Evolutionary conservation across 2,329 filamentous ascomycete genomes (phyloP).

Genomic region (Claviceps sp.): DNA sequence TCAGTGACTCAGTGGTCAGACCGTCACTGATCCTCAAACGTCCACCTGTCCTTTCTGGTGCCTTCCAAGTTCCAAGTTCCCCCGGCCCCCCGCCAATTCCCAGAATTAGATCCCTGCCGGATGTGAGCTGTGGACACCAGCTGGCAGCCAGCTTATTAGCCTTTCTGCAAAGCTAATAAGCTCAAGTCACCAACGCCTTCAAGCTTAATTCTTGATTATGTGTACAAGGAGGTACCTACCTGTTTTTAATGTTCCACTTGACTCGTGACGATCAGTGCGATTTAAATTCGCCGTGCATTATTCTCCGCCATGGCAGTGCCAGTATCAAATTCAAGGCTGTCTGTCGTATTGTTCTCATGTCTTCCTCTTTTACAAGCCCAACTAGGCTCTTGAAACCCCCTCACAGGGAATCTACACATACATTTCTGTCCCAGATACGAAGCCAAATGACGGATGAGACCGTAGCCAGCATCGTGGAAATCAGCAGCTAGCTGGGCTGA

Average conservation of each 20-base stretch:
- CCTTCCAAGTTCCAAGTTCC: not conserved
- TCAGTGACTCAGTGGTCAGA: too few species aligned
- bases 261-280: too few species aligned
- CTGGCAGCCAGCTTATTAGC: not conserved
- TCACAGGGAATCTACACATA: not conserved
- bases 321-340: not conserved
- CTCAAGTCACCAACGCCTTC: not conserved
- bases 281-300: too few species aligned
- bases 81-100: not conserved
- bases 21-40: conserved; percentile 5
- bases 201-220: too few species aligned
- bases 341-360: conserved; percentile 2
- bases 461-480: not conserved
- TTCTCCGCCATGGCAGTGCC: not conserved
- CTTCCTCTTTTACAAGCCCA: conserved; percentile 4
- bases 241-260: too few species aligned
- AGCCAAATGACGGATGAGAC: not conserved
- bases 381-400: not conserved
- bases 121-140: not conserved
- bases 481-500: not conserved
- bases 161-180: not conserved
- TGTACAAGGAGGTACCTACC: too few species aligned
- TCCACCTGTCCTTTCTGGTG: not conserved
- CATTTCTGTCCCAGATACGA: not conserved
- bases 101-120: conserved; percentile 3